Base-by-base conservation (phyloP, 1,284 basidiomycete species). In the Marasmius sp. region DNA sequence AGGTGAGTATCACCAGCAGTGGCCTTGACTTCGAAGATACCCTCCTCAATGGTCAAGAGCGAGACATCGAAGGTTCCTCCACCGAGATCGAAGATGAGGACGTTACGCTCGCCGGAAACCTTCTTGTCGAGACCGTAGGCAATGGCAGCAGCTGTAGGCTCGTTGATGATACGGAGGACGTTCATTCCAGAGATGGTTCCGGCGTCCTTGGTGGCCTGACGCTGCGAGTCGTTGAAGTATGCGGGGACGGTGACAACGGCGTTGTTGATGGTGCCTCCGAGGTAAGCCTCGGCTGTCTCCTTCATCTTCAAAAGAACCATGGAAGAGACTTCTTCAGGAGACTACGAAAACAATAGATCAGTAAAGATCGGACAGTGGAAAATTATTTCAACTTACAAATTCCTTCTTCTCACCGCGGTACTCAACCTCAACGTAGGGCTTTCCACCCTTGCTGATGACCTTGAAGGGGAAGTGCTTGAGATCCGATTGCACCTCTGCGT, bases 291-390 rank as follows among this genome's bases (percentile, higher is more conserved):
- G 50, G 91, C 91, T 62, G 86, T 92, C 82, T 93, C 91, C 80
- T 89, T 90, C 91, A 93, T 93, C 84, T 93, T 93, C 70, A 83
- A 76, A 64, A 92, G 84, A 66, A 93, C 83, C 92, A 93, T 93
- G 67, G 91, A 89, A 22, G 89, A 92, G 70, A 94, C 85, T 78
- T 94, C 92, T 75, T 94, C 91, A 43, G 91, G 91, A 39, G 90
- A 88, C 85, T 87, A 65, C 6, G 63, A 39, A 55, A 11, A 33
- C 18, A 41, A 22, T 34, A n/a, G 60, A 53, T 54, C 12, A 59
- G 16, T 8, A 49, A 14, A 16, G 11, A 14, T 54, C 36, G n/a
- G 18, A 34, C 0, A n/a, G 20, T n/a, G 7, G 14, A 52, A 55
- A 11, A 34, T 34, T 8, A 9, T 16, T 47, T 58, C 27, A 53